Percentiles rank a stretch among this genome's conserved stretches.
Evolutionary conservation across 768 basidiomycete species (phyloP).

Genomic region (Psilocybe azurescens): DNA sequence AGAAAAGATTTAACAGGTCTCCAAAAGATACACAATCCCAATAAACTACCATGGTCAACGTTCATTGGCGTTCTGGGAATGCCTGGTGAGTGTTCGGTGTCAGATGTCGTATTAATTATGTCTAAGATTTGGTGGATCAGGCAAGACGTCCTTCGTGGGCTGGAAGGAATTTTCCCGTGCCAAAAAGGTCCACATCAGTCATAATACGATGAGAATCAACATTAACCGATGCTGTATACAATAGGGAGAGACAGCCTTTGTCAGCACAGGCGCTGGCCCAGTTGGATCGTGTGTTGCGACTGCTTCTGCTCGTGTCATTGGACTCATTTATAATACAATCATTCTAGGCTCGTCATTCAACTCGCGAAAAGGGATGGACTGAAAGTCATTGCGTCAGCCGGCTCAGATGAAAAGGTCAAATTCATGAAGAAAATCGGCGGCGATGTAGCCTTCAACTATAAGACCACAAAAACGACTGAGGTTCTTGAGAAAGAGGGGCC

Average conservation of each 20-base stretch:
- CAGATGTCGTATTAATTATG: too few species aligned
- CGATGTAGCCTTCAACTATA: constrained; percentile 78
- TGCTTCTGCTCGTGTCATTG: not conserved
- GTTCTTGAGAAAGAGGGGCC: constrained; percentile 61
- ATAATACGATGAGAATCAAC: too few species aligned
- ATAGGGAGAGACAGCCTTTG: constrained; percentile 46
- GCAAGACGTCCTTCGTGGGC: constrained; percentile 42
- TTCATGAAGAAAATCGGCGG: constrained; percentile 66
- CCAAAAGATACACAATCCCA: constrained; percentile 41
- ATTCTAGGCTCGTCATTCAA: constrained; percentile 50
- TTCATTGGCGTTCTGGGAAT: constrained; percentile 60
- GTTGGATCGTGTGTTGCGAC: constrained; percentile 62
- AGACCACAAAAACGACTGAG: constrained; percentile 57
- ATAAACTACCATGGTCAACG: constrained; percentile 51
- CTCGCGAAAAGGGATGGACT: constrained; percentile 55
- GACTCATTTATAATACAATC: not conserved
- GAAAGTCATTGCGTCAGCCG: constrained; percentile 75
- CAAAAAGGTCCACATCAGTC: constrained; percentile 33
- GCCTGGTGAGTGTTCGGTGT: constrained; percentile 43
- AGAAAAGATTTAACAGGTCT: constrained; percentile 25
- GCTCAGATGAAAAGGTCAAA: constrained; percentile 74
- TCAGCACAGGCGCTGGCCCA: constrained; percentile 48
- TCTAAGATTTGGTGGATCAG: constrained; percentile 19
- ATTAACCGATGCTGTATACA: too few species aligned
- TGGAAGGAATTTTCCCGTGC: constrained; percentile 47